Evolutionary conservation across 805 yeast genomes (phyloP), one percentile per base, ranked within the genome.

Genomic region (Barnettozyma wickerhamii): DNA sequence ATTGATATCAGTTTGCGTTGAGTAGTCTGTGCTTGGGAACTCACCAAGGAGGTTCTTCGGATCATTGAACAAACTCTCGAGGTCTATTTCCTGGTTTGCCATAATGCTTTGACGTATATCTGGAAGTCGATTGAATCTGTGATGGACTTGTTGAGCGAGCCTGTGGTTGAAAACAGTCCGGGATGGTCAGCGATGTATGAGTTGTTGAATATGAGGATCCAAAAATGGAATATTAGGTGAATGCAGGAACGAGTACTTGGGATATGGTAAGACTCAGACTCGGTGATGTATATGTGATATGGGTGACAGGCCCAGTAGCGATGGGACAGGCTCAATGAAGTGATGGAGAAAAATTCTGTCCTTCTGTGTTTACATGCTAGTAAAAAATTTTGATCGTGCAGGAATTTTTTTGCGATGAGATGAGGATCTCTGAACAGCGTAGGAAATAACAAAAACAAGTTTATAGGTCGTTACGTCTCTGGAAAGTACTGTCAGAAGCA

Each of bases 1-100:
- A 31, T 58, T 62, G 3, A 51, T 56, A 21, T 61, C 73, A 10
- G 66, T 72, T 31, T 35, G 41, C n/a, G 35, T 30, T 9, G 44
- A 30, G 13, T 27, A 27, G 15, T 40, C 42, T 7, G 31, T 33
- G 15, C 29, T 10, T 6, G 35, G 20, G 26, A 47, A 38, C 10
- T 39, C 47, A 33, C 35, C 21, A 34, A 38, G 36, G 18, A 34
- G 9, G 19, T 31, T 33, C 20, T 38, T 38, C 5, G 45, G 36
- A 33, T 41, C 44, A 20, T 41, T 27, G 17, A 48, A 40, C 9
- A 48, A 28, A n/a, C 37, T 27, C 14, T 48, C 48, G 13, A 48
- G 20, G 27, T 46, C 52, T 27, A 48, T 41, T 23, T 43, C 50
- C 33, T 29, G 31, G 7, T 14, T 19, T 13, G 35, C 29, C 39